A percentile compares a stretch with the other conserved stretches of the same genome.
Conservation (phyloP, 2,329 filamentous ascomycete species). For the Botrytis pseudocinerea region DNA sequence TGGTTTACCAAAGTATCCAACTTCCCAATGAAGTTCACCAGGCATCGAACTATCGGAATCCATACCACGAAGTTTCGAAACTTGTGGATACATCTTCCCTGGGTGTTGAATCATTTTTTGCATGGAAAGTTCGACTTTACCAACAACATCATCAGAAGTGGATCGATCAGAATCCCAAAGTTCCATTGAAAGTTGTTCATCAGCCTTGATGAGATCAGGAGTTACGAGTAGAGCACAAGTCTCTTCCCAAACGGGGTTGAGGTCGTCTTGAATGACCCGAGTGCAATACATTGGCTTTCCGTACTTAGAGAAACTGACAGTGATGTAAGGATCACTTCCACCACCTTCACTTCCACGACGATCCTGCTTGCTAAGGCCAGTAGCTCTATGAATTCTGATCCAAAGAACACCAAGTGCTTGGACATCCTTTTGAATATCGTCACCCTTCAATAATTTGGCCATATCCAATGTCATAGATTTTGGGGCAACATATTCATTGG, state of each 20-base stretch:
- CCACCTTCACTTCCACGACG: constrained; percentile 76
- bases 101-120: constrained; percentile 95
- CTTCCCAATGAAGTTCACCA: constrained; percentile 91
- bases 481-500: constrained; percentile 88
- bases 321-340: constrained; percentile 94
- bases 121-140: constrained; percentile 90
- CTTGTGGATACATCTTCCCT: constrained; percentile 86
- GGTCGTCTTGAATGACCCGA: constrained; percentile 88
- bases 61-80: constrained; percentile 79
- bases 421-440: constrained; percentile 88
- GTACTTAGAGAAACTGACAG: constrained; percentile 92
- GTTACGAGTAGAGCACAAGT: constrained; percentile 83
- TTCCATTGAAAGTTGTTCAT: constrained; percentile 90
- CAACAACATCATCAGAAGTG: constrained; percentile 91
- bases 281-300: constrained; percentile 98
- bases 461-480: constrained; percentile 93
- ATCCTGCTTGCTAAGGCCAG: constrained; percentile 90
- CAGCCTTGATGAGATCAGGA: constrained; percentile 84
- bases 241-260: constrained; percentile 93
- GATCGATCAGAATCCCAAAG: constrained; percentile 95
- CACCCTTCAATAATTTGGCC: constrained; percentile 85
- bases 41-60: constrained; percentile 87
- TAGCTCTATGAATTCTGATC: constrained; percentile 85
- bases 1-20: constrained; percentile 91
- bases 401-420: constrained; percentile 86